A percentile compares a stretch with the other conserved stretches of the same genome.
Conservation (phyloP, 192 early-diverging fungal species). For the Coemansia sp. region DNA sequence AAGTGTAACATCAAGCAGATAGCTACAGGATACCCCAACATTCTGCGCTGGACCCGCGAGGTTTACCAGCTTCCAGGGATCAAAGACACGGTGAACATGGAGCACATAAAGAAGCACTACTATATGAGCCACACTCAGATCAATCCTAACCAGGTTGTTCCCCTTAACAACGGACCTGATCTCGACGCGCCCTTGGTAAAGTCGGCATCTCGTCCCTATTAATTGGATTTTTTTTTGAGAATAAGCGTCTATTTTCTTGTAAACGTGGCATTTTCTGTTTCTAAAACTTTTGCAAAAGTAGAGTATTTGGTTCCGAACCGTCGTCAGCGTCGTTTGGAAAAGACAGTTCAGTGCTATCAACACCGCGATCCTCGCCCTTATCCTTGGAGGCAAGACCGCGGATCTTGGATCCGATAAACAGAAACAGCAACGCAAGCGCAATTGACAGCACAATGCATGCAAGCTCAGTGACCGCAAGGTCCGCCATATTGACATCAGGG, state of each 20-base stretch:
- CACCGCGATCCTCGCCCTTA: constrained; percentile 1
- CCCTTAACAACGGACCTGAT: constrained; percentile 68
- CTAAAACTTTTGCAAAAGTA: constrained; percentile 3
- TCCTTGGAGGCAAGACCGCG: constrained; percentile 32
- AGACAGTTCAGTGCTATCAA: no score
- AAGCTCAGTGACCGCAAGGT: constrained; percentile 22
- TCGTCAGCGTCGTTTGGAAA: background rate
- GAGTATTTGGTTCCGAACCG: background rate
- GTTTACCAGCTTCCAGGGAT: constrained; percentile 82
- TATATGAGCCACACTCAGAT: constrained; percentile 88
- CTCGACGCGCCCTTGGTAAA: constrained; percentile 32
- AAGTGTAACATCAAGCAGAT: constrained; percentile 91
- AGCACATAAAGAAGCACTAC: constrained; percentile 96
- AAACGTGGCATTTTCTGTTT: no score
- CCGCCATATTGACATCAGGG: background rate
- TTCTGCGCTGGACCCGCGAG: constrained; percentile 77
- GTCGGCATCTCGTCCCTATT: constrained; percentile 38
- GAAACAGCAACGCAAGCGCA: constrained; percentile 28
- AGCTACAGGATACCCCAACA: constrained; percentile 81
- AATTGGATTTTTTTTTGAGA: background rate
- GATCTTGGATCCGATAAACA: constrained; percentile 37
- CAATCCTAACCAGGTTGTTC: constrained; percentile 85
- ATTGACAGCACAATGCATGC: constrained; percentile 26
- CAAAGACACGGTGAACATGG: constrained; percentile 85
- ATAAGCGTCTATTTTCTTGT: background rate